A percentile compares a stretch with the other conserved stretches of the same genome.
phyloP scores from a whole-genome alignment of 2,329 filamentous ascomycete species.

The Amylocarpus encephaloides region DNA sequence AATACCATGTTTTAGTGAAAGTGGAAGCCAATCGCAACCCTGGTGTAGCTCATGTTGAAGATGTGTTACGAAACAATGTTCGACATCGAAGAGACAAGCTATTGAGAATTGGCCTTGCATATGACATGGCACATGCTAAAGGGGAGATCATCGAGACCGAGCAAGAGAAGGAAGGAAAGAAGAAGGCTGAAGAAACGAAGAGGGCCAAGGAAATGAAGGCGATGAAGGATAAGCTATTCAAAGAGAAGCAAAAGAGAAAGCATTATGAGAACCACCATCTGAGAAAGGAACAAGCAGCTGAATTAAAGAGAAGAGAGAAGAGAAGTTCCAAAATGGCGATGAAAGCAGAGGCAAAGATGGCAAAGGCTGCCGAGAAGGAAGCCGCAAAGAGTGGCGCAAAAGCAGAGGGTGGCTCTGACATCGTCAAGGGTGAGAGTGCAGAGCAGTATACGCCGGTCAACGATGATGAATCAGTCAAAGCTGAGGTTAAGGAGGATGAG shows the following conservation, averaged over 20 bases:
- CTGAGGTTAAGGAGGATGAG: neutral
- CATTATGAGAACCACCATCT: conserved; percentile 14
- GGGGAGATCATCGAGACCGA: conserved; percentile 43
- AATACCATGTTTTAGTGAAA: conserved; percentile 51
- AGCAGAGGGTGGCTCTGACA: neutral
- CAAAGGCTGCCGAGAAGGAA: conserved; percentile 8
- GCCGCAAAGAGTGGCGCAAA: conserved; percentile 7
- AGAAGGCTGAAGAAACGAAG: conserved; percentile 40
- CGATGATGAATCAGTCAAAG: too few species aligned
- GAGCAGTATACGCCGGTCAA: neutral
- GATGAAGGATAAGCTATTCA: conserved; percentile 28
- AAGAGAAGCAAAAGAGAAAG: conserved; percentile 26
- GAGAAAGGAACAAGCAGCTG: conserved; percentile 8
- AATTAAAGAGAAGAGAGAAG: conserved; percentile 12
- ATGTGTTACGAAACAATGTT: conserved; percentile 37
- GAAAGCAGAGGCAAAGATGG: conserved; percentile 9
- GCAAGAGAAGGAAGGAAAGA: conserved; percentile 41
- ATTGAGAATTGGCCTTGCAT: conserved; percentile 51
- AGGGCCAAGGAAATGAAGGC: conserved; percentile 33
- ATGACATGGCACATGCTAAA: conserved; percentile 56
- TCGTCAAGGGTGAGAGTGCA: neutral
- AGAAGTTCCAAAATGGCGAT: conserved; percentile 7
- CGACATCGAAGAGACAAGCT: conserved; percentile 45
- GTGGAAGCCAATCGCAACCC: conserved; percentile 44
- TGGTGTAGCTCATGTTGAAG: conserved; percentile 35